A percentile compares a stretch with the other conserved stretches of the same genome.
Evolutionary conservation across 2,329 filamentous ascomycete species (phyloP).

Genomic region (Penicillium freii): DNA sequence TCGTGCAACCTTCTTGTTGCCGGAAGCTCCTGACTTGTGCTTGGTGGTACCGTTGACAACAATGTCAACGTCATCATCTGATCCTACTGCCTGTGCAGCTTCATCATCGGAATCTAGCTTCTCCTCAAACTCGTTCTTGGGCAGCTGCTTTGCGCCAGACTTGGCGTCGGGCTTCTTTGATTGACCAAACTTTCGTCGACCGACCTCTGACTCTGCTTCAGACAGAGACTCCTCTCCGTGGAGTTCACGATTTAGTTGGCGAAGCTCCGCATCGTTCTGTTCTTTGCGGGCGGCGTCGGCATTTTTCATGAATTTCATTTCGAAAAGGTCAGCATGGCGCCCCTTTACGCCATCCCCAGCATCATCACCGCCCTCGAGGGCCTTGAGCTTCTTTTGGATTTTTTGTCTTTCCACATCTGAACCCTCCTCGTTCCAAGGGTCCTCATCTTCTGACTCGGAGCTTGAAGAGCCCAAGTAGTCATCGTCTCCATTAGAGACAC

Average conservation of each 20-base stretch:
- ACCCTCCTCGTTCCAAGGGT: constrained; percentile 56
- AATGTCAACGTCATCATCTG: constrained; percentile 37
- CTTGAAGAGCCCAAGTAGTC: constrained; percentile 51
- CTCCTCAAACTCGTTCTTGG: constrained; percentile 62
- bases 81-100: constrained; percentile 21
- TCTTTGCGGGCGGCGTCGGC: constrained; percentile 76
- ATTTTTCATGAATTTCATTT: constrained; percentile 92
- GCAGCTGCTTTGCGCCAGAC: constrained; percentile 27
- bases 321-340: constrained; percentile 66
- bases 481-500: constrained; percentile 61
- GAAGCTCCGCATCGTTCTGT: constrained; percentile 74
- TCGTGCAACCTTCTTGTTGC: constrained; percentile 21
- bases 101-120: constrained; percentile 52
- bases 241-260: constrained; percentile 68
- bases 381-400: constrained; percentile 43
- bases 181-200: constrained; percentile 54
- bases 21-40: constrained; percentile 18
- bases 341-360: constrained; percentile 38
- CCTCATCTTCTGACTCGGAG: constrained; percentile 61
- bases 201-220: constrained; percentile 56
- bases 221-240: constrained; percentile 59
- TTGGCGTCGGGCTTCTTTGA: constrained; percentile 33
- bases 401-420: constrained; percentile 39
- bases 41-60: constrained; percentile 29
- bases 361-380: constrained; percentile 51